Percentiles rank a stretch among this genome's conserved stretches.
phyloP scores from a whole-genome alignment of 345 rosid species.

The Hevea brasiliensis region DNA sequence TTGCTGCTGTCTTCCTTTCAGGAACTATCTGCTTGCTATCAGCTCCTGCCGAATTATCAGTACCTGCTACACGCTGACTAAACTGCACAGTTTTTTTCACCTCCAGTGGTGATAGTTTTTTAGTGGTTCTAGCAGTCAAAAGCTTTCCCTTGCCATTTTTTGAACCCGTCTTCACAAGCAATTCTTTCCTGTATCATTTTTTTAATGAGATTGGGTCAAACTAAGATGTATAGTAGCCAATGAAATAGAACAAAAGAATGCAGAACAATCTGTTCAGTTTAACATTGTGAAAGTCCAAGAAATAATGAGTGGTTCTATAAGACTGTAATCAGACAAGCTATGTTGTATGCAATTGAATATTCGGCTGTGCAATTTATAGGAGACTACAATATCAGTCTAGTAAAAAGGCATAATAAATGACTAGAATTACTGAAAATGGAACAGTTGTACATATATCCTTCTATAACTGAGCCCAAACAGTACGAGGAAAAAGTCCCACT shows the following conservation, averaged over 20 bases:
- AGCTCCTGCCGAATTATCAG: too few relatives aligned
- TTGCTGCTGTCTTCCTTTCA: slow-evolving; percentile 39
- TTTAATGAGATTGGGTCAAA: background rate
- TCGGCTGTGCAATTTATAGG: too few relatives aligned
- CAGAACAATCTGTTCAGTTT: background rate
- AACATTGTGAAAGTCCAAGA: background rate
- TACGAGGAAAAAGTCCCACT: too few relatives aligned
- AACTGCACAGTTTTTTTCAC: slow-evolving; percentile 46
- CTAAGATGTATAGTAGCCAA: background rate
- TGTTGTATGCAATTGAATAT: too few relatives aligned
- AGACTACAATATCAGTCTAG: too few relatives aligned
- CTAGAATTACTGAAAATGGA: too few relatives aligned
- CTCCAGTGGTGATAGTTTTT: slow-evolving; percentile 11
- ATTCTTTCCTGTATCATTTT: background rate
- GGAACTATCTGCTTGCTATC: slow-evolving; percentile 56
- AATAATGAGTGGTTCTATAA: too few relatives aligned
- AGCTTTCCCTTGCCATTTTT: slow-evolving; percentile 34
- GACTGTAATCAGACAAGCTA: too few relatives aligned
- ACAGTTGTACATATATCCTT: too few relatives aligned
- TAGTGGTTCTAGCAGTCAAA: slow-evolving; percentile 22
- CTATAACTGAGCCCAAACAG: too few relatives aligned
- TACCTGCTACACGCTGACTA: slow-evolving; percentile 38
- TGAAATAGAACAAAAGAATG: background rate
- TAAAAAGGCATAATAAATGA: too few relatives aligned
- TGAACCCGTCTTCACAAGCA: slow-evolving; percentile 40